Conservation (phyloP, 2,329 filamentous ascomycete genomes). For the Fusarium sp. region DNA sequence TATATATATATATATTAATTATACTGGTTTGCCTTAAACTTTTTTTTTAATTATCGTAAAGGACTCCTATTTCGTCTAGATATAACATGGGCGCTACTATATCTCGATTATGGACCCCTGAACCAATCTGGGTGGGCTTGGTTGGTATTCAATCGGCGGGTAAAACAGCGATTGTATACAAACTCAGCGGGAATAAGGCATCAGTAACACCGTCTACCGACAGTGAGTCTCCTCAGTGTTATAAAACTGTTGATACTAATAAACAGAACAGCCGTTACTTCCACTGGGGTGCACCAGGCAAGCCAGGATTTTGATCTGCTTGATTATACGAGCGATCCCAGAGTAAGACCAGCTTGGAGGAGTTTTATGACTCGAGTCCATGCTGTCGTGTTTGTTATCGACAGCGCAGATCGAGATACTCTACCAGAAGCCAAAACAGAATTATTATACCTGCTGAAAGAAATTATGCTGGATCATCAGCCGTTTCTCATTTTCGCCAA, state of each 20-base stretch:
- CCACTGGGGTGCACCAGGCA: rapidly evolving
- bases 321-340: conserved; percentile 3
- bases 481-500: conserved; percentile 21
- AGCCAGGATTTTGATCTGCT: conserved; percentile 6
- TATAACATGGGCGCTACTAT: conserved; percentile 1
- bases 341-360: conserved; percentile 10
- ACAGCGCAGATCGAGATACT: background rate
- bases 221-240: background rate
- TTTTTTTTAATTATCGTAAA: too few species aligned
- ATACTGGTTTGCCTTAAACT: rapidly evolving
- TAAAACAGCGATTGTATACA: background rate
- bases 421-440: background rate
- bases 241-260: background rate
- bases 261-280: background rate
- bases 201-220: rapidly evolving
- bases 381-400: conserved; percentile 8
- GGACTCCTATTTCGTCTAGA: too few species aligned
- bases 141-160: conserved; percentile 4
- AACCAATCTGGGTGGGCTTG: background rate
- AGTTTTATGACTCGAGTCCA: background rate
- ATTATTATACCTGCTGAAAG: background rate
- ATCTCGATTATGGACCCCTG: conserved; percentile 4
- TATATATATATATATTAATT: background rate
- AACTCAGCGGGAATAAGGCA: background rate
- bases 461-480: background rate